Percentiles rank a stretch among this genome's conserved stretches.
Evolutionary conservation across 2,329 filamentous ascomycete genomes (phyloP).

Genomic region (Fusarium sublunatum): DNA sequence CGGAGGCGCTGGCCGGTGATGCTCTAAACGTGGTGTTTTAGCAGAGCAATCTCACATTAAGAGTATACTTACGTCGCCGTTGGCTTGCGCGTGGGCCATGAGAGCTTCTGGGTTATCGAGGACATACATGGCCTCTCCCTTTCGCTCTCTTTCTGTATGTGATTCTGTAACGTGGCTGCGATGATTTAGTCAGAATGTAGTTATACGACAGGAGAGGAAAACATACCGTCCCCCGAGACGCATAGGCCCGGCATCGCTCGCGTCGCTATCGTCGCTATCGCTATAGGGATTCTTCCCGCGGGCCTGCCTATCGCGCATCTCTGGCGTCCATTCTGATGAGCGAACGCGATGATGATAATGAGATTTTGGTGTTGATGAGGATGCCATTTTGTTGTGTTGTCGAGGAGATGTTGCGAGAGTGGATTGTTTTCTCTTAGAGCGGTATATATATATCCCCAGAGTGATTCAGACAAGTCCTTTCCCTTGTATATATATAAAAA

Average conservation of each 20-base stretch:
- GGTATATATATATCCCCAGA: no score
- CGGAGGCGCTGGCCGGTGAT: slow-evolving; percentile 66
- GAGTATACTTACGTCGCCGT: slow-evolving; percentile 61
- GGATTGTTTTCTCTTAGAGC: no score
- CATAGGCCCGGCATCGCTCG: slow-evolving; percentile 38
- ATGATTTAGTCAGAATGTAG: slow-evolving; percentile 1
- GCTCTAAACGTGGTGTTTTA: slow-evolving; percentile 55
- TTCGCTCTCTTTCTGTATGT: slow-evolving; percentile 57
- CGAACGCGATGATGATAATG: slow-evolving; percentile 51
- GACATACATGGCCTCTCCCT: slow-evolving; percentile 63
- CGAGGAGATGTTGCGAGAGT: no score
- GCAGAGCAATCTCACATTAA: neutral
- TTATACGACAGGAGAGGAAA: neutral
- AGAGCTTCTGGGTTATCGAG: slow-evolving; percentile 68
- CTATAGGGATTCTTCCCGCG: slow-evolving; percentile 67
- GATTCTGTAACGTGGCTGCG: slow-evolving; percentile 49
- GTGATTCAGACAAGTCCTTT: no score
- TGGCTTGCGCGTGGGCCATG: slow-evolving; percentile 68
- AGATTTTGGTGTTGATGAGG: slow-evolving; percentile 22
- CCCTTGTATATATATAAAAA: neutral
- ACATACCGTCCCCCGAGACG: slow-evolving; percentile 27
- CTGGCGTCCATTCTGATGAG: slow-evolving; percentile 55
- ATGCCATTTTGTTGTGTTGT: slow-evolving; percentile 21
- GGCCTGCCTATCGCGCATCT: slow-evolving; percentile 69
- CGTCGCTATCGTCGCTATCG: slow-evolving; percentile 40